A percentile compares a stretch with the other conserved stretches of the same genome.
Conservation (phyloP, 768 basidiomycete genomes). For the Rhizopogon vinicolor region DNA sequence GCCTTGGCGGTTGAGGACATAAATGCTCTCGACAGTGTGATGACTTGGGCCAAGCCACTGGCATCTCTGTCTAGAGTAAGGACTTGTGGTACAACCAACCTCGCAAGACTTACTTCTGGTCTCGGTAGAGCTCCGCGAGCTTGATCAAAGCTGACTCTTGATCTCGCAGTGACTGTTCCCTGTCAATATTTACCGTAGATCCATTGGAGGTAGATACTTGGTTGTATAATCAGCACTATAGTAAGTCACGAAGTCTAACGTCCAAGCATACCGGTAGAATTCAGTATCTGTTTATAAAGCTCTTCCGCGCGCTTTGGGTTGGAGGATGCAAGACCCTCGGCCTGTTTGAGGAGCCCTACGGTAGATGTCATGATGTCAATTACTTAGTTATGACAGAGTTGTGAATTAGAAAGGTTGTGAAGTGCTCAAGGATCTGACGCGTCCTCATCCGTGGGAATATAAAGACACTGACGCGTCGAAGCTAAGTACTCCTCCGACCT, state of each 20-base stretch:
- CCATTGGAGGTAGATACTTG: slow-evolving; percentile 30
- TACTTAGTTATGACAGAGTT: background rate
- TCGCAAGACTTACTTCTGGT: slow-evolving; percentile 60
- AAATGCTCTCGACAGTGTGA: slow-evolving; percentile 77
- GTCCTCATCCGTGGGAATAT: slow-evolving; percentile 25
- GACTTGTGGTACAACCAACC: background rate
- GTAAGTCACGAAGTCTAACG: background rate
- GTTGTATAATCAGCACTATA: background rate
- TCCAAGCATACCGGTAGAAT: slow-evolving; percentile 27
- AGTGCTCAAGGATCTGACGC: slow-evolving; percentile 16
- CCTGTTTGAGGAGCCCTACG: slow-evolving; percentile 35
- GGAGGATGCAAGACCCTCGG: slow-evolving; percentile 38
- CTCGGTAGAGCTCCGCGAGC: slow-evolving; percentile 83
- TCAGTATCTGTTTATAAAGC: slow-evolving; percentile 70
- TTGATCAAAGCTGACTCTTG: slow-evolving; percentile 85
- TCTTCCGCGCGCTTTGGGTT: slow-evolving; percentile 62
- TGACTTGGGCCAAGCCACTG: slow-evolving; percentile 78
- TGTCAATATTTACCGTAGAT: slow-evolving; percentile 31
- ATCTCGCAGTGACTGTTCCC: slow-evolving; percentile 60
- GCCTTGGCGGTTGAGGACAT: slow-evolving; percentile 96
- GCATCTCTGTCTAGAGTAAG: slow-evolving; percentile 57
- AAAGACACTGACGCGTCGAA: slow-evolving; percentile 31
- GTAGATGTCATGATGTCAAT: slow-evolving; percentile 19
- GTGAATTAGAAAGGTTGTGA: background rate
- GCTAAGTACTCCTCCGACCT: background rate